phyloP scores from a whole-genome alignment of 208 protist genomes.

The Crithidia brevicula region DNA sequence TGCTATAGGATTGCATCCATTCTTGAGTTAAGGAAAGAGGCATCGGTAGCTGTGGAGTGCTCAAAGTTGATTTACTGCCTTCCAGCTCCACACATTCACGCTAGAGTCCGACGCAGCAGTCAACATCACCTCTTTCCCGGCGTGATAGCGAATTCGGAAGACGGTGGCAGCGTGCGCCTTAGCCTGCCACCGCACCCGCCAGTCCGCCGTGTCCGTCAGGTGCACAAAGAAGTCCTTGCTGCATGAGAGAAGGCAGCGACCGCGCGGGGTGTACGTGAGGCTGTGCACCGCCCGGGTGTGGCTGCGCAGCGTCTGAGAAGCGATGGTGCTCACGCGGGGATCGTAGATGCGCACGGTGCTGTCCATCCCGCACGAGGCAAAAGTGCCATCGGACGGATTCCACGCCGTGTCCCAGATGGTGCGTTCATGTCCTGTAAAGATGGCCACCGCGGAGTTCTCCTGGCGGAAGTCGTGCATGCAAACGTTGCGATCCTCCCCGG shows the following conservation, averaged over 20 bases:
- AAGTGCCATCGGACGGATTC: conserved; percentile 34
- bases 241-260: conserved; percentile 55
- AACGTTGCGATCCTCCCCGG: conserved; percentile 55
- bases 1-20: too few relatives aligned
- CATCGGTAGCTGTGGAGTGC: too few relatives aligned
- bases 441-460: conserved; percentile 39
- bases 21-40: too few relatives aligned
- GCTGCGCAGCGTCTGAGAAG: conserved; percentile 33
- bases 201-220: conserved; percentile 41
- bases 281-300: conserved; percentile 67
- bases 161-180: conserved; percentile 59
- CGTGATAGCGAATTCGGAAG: conserved; percentile 57
- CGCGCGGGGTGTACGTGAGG: conserved; percentile 49
- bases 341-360: conserved; percentile 68
- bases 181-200: conserved; percentile 54
- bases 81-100: conserved; percentile 75
- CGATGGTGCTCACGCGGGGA: conserved; percentile 30
- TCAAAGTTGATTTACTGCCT: conserved; percentile 32
- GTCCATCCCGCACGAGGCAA: conserved; percentile 74
- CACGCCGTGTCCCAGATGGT: conserved; percentile 74
- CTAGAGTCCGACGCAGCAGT: conserved; percentile 48
- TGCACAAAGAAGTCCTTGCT: conserved; percentile 53
- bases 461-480: conserved; percentile 73
- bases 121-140: conserved; percentile 38
- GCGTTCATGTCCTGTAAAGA: conserved; percentile 51